Evolutionary conservation across 1,139 yeast genomes (phyloP), one percentile per base, ranked within the genome.

Genomic region (Debaryomycetaceae sp.): DNA sequence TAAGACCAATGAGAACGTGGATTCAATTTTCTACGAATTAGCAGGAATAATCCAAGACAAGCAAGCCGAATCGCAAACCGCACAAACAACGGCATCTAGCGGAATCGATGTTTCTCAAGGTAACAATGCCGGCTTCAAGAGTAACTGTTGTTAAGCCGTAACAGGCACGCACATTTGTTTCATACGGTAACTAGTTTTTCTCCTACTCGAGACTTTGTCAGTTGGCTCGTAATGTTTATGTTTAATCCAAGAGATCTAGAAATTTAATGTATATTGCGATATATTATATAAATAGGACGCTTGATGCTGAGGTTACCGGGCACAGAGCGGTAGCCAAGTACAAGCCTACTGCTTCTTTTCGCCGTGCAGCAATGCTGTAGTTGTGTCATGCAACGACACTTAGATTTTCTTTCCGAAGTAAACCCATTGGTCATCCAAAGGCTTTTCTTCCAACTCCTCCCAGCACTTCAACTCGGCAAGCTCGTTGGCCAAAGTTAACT

Each of bases 1-100:
- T 37, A 92, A 94, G 73, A 84, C 92, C 41, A 91, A 89, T 56
- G 83, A 81, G 47, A 89, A 91, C 58, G 98, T 92, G 46, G 95
- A 88, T 56, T 87, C 89, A 42, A 84, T 95, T 40, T 92, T 92
- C 70, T 83, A 86, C 66, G 87, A 87, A 52, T 78, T 92, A 57
- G 96, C 98, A n/a, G 80, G 87, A 37, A 74, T 86, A 53, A 87
- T 88, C 57, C 87, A 87, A 67, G 94, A 87, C 42, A 86, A 83
- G 61, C 81, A 83, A 55, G 78, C 73, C 33, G 76, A 73, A 41
- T 63, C 61, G 13, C 58, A 55, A 40, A 52, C 43, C 32, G 58
- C 62, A 4, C 56, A 56, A 31, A 48, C 51, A 8, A 47, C 57
- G 17, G 50, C 52, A 26, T 46, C 58, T 15, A 46, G 58, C 34